phyloP scores from a whole-genome alignment of 768 basidiomycete species.

The Candolleomyces eurysporus region DNA sequence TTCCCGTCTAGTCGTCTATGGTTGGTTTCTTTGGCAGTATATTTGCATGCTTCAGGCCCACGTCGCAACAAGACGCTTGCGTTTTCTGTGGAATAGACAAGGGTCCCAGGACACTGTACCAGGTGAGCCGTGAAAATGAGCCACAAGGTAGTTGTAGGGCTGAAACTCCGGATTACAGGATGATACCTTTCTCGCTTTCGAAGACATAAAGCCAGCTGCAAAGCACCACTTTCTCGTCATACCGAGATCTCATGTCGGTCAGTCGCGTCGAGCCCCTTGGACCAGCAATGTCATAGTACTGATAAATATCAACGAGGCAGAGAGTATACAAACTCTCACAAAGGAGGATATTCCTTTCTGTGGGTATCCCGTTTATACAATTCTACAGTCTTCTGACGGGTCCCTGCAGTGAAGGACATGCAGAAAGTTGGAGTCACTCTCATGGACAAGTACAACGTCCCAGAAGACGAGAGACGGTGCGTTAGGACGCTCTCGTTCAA shows the following conservation, averaged over 20 bases:
- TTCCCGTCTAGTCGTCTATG: not conserved
- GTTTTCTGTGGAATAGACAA: not conserved
- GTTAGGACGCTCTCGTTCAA: conserved; percentile 5
- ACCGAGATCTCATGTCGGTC: conserved; percentile 52
- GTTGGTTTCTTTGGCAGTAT: not conserved
- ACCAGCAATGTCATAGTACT: not conserved
- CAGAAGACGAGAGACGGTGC: conserved; percentile 45
- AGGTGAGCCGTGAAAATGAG: not conserved
- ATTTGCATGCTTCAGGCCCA: not conserved
- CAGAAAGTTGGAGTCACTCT: conserved; percentile 47
- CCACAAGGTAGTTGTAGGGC: too few relatives aligned
- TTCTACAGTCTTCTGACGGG: not conserved
- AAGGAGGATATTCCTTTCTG: conserved; percentile 47
- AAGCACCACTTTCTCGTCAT: conserved; percentile 49
- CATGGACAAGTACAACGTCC: conserved; percentile 47
- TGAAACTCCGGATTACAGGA: conserved; percentile 31
- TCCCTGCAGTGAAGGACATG: conserved; percentile 27
- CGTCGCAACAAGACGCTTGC: not conserved
- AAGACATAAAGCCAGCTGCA: conserved; percentile 49
- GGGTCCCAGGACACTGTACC: not conserved
- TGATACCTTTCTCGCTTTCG: conserved; percentile 47
- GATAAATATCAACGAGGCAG: conserved; percentile 28
- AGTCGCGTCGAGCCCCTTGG: not conserved
- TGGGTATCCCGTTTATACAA: conserved; percentile 21
- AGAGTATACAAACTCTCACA: conserved; percentile 50